Conservation (phyloP, 495 filamentous ascomycete species). For the Talaromyces thailandensis region DNA sequence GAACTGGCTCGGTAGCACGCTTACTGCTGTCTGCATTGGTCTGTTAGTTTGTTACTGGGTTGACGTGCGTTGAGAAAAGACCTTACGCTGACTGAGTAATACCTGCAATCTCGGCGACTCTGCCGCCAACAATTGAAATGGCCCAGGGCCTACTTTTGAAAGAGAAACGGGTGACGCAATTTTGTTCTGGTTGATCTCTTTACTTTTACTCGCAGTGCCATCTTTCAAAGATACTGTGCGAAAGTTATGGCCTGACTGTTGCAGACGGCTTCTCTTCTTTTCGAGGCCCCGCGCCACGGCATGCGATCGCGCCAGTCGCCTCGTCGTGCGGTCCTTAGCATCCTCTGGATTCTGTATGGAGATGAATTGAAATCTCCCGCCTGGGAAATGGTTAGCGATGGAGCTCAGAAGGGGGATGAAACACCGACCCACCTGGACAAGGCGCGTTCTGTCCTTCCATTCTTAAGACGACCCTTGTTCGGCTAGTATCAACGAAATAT, state of each 20-base stretch:
- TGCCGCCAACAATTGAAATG: constrained; percentile 21
- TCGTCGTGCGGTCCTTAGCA: constrained; percentile 3
- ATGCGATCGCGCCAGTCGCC: constrained; percentile 23
- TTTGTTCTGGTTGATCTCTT: not conserved
- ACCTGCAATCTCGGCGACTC: constrained; percentile 21
- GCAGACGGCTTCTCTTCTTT: constrained; percentile 24
- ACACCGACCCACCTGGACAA: not conserved
- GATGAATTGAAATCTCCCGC: constrained; percentile 20
- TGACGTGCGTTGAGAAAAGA: not conserved
- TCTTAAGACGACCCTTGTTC: not conserved
- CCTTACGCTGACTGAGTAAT: constrained; percentile 21
- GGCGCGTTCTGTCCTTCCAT: not conserved
- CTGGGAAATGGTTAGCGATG: not conserved
- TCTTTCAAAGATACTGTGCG: constrained; percentile 3
- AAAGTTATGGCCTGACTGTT: constrained; percentile 20
- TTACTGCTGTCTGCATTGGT: constrained; percentile 9
- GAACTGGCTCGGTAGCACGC: constrained; percentile 19
- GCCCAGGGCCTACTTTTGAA: constrained; percentile 10
- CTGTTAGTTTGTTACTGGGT: not conserved
- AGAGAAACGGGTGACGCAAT: not conserved
- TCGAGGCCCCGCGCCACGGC: constrained; percentile 20
- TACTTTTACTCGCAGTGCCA: not conserved
- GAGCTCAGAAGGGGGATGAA: not conserved
- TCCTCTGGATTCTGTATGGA: constrained; percentile 17
- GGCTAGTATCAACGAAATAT: not conserved